Conservation (phyloP, 2,329 filamentous ascomycete genomes). For the Trichoderma gracile region DNA sequence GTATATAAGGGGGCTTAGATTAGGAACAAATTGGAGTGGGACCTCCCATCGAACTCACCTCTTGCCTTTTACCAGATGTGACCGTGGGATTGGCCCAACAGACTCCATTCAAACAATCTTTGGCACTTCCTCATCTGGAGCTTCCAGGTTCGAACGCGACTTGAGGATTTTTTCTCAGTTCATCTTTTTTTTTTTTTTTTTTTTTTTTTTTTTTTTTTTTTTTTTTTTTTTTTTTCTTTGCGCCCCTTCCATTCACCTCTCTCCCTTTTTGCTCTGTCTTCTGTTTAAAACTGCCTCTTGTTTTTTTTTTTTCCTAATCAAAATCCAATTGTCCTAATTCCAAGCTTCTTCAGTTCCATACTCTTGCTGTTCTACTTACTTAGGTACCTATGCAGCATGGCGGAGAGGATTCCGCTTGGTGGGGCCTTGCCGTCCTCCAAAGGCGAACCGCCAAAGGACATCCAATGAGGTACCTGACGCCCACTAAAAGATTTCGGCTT, state of each 20-base stretch:
- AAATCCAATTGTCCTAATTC: no score
- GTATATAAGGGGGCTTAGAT: neutral
- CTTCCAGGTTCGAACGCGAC: slow-evolving; percentile 44
- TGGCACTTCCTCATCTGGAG: slow-evolving; percentile 46
- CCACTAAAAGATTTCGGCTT: neutral
- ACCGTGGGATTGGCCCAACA: slow-evolving; percentile 61
- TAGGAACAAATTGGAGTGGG: slow-evolving; percentile 55
- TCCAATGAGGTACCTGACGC: neutral
- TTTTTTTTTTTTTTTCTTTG: no score
- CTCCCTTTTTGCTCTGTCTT: no score
- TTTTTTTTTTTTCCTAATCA: no score
- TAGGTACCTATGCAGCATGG: no score
- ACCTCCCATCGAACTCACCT: slow-evolving; percentile 73
- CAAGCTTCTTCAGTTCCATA: no score
- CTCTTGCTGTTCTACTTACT: no score
- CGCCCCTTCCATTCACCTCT: no score
- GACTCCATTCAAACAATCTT: slow-evolving; percentile 56
- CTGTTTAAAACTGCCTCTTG: no score
- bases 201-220: neutral
- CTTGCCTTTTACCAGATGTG: slow-evolving; percentile 82
- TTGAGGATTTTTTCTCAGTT: slow-evolving; percentile 25
- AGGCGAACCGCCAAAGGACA: neutral
- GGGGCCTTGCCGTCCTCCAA: neutral
- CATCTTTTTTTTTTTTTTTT: slow-evolving; percentile 8
- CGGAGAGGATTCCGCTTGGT: neutral